phyloP scores from a whole-genome alignment of 495 filamentous ascomycete species.

The Durotheca rogersii region DNA sequence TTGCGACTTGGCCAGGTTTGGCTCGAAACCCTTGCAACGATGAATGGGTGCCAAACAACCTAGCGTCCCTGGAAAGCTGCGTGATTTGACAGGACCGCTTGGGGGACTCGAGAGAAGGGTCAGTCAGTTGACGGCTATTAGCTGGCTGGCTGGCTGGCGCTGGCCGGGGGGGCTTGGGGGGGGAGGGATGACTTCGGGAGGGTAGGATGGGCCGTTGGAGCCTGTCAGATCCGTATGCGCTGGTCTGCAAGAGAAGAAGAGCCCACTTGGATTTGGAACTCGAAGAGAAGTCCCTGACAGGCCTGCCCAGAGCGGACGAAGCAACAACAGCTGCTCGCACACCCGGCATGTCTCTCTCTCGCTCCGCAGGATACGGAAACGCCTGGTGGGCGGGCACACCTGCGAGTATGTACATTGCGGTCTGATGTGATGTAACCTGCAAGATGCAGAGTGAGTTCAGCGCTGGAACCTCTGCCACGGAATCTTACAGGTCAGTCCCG shows the following conservation, averaged over 20 bases:
- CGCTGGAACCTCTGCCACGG: conserved; percentile 23
- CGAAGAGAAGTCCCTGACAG: conserved; percentile 19
- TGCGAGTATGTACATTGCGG: conserved; percentile 14
- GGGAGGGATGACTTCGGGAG: conserved; percentile 27
- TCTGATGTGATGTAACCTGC: conserved; percentile 31
- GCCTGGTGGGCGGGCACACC: conserved; percentile 2
- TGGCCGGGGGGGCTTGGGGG: too few species aligned
- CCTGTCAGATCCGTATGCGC: conserved; percentile 14
- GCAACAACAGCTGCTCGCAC: conserved; percentile 14
- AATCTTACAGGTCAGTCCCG: conserved; percentile 31
- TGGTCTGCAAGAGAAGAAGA: conserved; percentile 20
- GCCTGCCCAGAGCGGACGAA: too few species aligned
- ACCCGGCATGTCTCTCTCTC: conserved; percentile 23
- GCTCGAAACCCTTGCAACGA: conserved; percentile 29
- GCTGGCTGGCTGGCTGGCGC: conserved; percentile 16
- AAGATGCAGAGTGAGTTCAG: conserved; percentile 24
- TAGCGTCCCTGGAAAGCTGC: conserved; percentile 30
- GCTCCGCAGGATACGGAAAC: conserved; percentile 25
- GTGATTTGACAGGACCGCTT: conserved; percentile 29
- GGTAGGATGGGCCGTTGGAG: conserved; percentile 23
- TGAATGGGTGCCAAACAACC: conserved; percentile 32
- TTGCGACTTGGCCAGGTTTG: conserved; percentile 32
- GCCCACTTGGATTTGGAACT: conserved; percentile 18
- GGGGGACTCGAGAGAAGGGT: conserved; percentile 5
- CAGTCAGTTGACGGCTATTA: too few species aligned